Percentiles rank a stretch among this genome's conserved stretches.
phyloP scores from a whole-genome alignment of 2,329 filamentous ascomycete species.

The Trichoderma sp. region DNA sequence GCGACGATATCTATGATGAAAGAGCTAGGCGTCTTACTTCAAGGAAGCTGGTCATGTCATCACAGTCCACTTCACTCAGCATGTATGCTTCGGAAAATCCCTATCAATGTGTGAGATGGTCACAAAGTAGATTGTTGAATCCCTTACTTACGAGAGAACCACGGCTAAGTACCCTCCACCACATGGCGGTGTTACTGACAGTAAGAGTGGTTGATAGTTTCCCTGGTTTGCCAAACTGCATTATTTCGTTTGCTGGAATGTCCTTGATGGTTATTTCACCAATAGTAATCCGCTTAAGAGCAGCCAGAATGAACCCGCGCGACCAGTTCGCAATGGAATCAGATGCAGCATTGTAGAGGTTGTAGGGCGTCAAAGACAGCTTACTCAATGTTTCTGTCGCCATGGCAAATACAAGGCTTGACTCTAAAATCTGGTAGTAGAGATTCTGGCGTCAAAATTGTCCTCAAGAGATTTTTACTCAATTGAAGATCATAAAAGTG shows the following conservation, averaged over 20 bases:
- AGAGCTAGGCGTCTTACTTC: conserved; percentile 50
- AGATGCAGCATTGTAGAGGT: not conserved
- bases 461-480: not conserved
- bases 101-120: not conserved
- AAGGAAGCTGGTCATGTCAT: conserved; percentile 70
- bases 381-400: not conserved
- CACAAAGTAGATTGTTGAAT: not conserved
- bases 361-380: not conserved
- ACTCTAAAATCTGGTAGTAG: too few relatives aligned
- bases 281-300: conserved; percentile 10
- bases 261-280: conserved; percentile 11
- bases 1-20: not conserved
- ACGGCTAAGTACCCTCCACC: conserved; percentile 10
- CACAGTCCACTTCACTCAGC: conserved; percentile 48
- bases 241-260: not conserved
- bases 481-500: not conserved
- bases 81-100: conserved; percentile 20
- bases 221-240: not conserved
- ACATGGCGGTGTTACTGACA: conserved; percentile 9
- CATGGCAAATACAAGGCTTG: not conserved
- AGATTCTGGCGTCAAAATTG: not conserved
- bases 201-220: not conserved
- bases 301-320: conserved; percentile 8
- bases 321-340: not conserved
- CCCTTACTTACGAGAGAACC: conserved; percentile 12